Evolutionary conservation across 169 alveolate species (phyloP).

Genomic region (Cyclospora cayetanensis): DNA sequence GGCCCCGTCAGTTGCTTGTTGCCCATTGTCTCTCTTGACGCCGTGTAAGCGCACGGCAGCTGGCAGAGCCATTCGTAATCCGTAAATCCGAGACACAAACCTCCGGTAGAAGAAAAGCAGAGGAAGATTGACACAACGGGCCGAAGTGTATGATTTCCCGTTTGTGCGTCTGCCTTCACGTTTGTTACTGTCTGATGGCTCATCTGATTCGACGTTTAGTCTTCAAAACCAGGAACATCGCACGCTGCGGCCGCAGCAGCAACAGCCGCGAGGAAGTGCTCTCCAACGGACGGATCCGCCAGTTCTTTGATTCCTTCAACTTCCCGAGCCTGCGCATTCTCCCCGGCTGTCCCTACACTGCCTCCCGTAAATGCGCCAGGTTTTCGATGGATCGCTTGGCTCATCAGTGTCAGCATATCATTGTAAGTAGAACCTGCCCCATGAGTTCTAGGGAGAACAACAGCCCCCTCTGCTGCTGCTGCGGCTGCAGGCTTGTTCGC

Average conservation of each 20-base stretch:
- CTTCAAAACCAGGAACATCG: constrained; percentile 5
- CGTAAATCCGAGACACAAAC: background rate
- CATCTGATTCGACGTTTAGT: too few species aligned
- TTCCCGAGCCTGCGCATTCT: background rate
- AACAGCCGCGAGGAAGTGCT: constrained; percentile 16
- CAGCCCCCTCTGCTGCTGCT: background rate
- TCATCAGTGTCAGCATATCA: constrained; percentile 3
- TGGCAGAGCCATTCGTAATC: too few species aligned
- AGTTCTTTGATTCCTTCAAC: background rate
- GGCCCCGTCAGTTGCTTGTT: too few species aligned
- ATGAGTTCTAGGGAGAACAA: background rate
- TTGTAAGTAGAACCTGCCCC: background rate
- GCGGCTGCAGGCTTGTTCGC: background rate
- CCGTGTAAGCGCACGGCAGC: too few species aligned
- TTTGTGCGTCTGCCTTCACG: too few species aligned
- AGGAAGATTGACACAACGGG: too few species aligned
- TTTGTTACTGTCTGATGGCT: too few species aligned
- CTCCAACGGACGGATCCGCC: background rate
- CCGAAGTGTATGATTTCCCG: too few species aligned
- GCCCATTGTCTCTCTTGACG: too few species aligned
- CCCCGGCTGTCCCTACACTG: background rate
- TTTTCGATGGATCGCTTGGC: background rate
- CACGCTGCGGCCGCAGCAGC: constrained; percentile 11
- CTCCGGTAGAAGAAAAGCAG: too few species aligned
- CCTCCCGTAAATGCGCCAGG: background rate